Conservation (phyloP, 805 yeast species). For the Wickerhamiella hasegawae region DNA sequence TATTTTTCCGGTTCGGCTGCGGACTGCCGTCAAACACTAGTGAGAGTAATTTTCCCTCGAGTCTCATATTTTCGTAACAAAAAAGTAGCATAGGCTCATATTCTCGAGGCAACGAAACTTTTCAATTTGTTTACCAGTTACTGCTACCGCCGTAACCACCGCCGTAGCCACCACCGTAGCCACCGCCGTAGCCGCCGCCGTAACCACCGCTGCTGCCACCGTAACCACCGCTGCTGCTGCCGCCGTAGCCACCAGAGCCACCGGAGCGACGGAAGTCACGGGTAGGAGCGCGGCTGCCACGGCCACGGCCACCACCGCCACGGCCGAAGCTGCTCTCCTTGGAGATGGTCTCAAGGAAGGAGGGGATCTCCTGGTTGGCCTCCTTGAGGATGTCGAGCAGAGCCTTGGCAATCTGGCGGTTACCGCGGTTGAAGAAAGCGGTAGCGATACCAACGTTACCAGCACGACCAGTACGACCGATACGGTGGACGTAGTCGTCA, state of each 20-base stretch:
- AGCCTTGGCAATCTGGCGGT: conserved; percentile 77
- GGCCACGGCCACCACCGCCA: conserved; percentile 38
- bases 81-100: background rate
- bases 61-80: too few relatives aligned
- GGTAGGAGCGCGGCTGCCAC: conserved; percentile 29
- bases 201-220: conserved; percentile 13
- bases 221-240: conserved; percentile 12
- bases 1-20: background rate
- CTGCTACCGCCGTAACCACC: conserved; percentile 1
- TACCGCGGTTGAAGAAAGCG: conserved; percentile 94
- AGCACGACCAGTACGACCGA: conserved; percentile 99
- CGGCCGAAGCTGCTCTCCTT: conserved; percentile 54
- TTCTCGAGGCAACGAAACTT: background rate
- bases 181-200: conserved; percentile 15
- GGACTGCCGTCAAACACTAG: background rate
- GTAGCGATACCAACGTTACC: conserved; percentile 98
- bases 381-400: conserved; percentile 74
- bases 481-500: conserved; percentile 98
- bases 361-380: conserved; percentile 96
- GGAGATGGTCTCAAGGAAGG: conserved; percentile 61
- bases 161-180: background rate
- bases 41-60: background rate
- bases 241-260: conserved; percentile 11
- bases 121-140: background rate
- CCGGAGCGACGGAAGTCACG: conserved; percentile 20